phyloP scores from a whole-genome alignment of 164 flowering plant genomes.

The Vitis rotundifolia region DNA sequence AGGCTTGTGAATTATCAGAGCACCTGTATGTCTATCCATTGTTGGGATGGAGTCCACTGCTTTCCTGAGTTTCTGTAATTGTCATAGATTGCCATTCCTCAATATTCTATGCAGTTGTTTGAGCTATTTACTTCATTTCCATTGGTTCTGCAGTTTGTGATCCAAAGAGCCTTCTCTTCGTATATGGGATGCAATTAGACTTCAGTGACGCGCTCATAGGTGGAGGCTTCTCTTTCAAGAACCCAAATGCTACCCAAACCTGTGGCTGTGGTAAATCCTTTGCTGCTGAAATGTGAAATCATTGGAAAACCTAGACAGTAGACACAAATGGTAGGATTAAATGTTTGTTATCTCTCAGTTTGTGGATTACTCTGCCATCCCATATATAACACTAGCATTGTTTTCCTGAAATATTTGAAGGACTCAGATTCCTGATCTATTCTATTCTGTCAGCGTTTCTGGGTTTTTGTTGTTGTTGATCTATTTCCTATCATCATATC shows the following conservation, averaged over 20 bases:
- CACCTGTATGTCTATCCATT: too few relatives aligned
- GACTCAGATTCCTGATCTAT: too few relatives aligned
- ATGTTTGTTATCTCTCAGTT: background rate
- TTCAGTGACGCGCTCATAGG: conserved; percentile 98
- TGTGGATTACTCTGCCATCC: background rate
- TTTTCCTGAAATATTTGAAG: background rate
- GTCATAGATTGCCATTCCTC: too few relatives aligned
- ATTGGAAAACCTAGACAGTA: background rate
- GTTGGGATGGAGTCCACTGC: too few relatives aligned
- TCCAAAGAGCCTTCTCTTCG: conserved; percentile 94
- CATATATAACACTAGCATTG: background rate
- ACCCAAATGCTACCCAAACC: conserved; percentile 97
- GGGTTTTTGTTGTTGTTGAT: too few relatives aligned
- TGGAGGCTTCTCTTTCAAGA: conserved; percentile 93
- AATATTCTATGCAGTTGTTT: too few relatives aligned
- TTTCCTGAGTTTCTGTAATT: too few relatives aligned
- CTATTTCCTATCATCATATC: too few relatives aligned
- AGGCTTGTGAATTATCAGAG: too few relatives aligned
- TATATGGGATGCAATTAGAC: conserved; percentile 94
- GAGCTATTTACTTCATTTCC: background rate
- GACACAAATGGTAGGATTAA: background rate
- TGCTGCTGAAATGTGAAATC: conserved; percentile 69
- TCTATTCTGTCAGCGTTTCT: too few relatives aligned
- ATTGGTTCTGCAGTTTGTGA: conserved; percentile 75
- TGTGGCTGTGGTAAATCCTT: conserved; percentile 99